A percentile compares a stretch with the other conserved stretches of the same genome.
These are phyloP conservation scores for Talaromyces adpressus DNA, from an alignment of 495 filamentous ascomycete species.

Conservation along the genomic window DNA sequence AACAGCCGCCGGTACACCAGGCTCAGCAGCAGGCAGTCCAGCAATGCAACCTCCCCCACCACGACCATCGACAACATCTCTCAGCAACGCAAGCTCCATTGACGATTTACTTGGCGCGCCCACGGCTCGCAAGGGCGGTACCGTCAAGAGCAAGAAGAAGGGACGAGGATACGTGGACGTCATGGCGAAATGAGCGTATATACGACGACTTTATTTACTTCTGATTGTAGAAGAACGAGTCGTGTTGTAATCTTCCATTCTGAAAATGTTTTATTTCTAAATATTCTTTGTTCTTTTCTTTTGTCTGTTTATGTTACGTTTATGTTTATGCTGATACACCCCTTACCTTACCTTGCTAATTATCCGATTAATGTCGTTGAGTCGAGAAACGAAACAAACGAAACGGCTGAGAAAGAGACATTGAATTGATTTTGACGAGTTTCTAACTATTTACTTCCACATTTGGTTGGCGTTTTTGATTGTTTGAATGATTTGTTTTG, in stretches of 20 bases:
- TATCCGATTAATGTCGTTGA: neutral
- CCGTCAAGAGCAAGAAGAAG: constrained; percentile 70
- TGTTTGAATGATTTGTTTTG: neutral
- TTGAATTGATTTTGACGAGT: neutral
- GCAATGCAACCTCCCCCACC: constrained; percentile 22
- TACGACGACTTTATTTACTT: neutral
- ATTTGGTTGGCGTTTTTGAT: neutral
- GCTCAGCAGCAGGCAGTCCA: constrained; percentile 19
- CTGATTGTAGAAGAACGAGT: neutral
- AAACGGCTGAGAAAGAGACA: neutral
- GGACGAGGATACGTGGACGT: constrained; percentile 85
- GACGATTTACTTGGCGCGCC: constrained; percentile 76
- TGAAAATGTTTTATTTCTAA: neutral
- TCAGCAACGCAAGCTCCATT: constrained; percentile 76
- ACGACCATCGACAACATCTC: constrained; percentile 50
- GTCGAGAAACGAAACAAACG: neutral
- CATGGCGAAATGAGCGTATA: constrained; percentile 50
- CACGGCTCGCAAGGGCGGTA: constrained; percentile 55
- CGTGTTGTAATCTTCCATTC: neutral
- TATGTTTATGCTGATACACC: neutral
- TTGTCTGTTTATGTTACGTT: neutral
- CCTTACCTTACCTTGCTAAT: neutral
- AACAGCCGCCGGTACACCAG: constrained; percentile 18
- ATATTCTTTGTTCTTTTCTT: neutral
- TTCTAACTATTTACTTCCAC: neutral